Conservation (phyloP, 805 yeast species). For the Lachancea nothofagi region DNA sequence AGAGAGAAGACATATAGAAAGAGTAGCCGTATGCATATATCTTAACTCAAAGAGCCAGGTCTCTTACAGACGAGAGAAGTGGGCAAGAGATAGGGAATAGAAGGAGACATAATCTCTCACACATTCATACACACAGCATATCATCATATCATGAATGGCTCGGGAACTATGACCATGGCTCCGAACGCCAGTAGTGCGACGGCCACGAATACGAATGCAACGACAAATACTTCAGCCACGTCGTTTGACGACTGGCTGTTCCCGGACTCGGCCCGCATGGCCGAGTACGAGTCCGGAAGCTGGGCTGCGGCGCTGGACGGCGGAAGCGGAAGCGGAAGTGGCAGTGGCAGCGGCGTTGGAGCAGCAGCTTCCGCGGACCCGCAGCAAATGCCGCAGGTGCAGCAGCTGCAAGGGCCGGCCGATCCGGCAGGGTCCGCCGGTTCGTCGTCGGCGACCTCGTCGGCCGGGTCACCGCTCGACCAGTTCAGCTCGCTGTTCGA, state of each 20-base stretch:
- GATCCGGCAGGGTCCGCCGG: background rate
- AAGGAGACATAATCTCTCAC: no score
- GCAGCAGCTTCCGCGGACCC: background rate
- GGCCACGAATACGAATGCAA: background rate
- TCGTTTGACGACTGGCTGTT: slow-evolving; percentile 10
- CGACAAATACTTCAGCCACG: background rate
- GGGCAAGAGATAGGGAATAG: no score
- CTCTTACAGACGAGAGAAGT: no score
- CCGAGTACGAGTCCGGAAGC: no score
- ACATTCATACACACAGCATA: no score
- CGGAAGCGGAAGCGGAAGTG: background rate
- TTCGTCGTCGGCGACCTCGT: slow-evolving; percentile 7
- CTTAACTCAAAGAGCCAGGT: no score
- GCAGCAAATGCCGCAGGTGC: no score
- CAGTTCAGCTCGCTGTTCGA: slow-evolving; percentile 12
- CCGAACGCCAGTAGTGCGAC: background rate
- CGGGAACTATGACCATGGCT: slow-evolving; percentile 4
- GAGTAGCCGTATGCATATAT: no score
- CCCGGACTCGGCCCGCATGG: slow-evolving; percentile 6
- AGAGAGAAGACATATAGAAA: background rate
- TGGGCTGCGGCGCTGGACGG: no score
- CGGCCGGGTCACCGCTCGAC: slow-evolving; percentile 14
- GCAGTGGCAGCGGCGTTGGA: background rate
- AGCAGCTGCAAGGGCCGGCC: no score
- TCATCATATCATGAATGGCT: background rate